Conservation (phyloP, 1,284 basidiomycete genomes). For the Austroboletus novae-zelandiae region DNA sequence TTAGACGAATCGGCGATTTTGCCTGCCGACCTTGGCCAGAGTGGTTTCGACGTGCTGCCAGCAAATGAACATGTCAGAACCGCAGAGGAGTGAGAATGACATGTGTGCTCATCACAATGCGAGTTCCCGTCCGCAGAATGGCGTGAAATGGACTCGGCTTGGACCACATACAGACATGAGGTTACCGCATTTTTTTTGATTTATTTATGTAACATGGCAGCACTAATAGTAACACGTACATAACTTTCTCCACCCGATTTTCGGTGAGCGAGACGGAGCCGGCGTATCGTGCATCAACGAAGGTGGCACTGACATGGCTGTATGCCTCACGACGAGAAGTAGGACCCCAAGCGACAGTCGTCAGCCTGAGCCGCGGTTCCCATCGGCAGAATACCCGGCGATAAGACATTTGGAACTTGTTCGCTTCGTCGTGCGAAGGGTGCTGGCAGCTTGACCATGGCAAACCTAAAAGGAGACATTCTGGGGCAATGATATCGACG, state of each 20-base stretch:
- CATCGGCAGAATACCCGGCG: constrained; percentile 18
- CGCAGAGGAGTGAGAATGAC: constrained; percentile 9
- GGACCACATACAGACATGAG: background rate
- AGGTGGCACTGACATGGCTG: too few relatives aligned
- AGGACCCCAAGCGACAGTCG: background rate
- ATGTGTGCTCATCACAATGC: background rate
- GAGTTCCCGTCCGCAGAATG: background rate
- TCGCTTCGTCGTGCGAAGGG: background rate
- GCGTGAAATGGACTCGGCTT: background rate
- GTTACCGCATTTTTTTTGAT: background rate
- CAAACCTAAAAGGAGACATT: too few relatives aligned
- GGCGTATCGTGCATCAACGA: background rate
- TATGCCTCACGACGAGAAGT: background rate
- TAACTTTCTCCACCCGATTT: background rate
- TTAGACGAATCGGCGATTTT: constrained; percentile 73
- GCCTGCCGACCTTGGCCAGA: constrained; percentile 69
- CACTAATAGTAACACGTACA: background rate
- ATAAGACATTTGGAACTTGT: background rate
- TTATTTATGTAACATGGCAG: background rate
- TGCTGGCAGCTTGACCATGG: too few relatives aligned
- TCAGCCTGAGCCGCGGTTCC: background rate
- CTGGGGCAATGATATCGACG: too few relatives aligned
- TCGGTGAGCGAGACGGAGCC: constrained; percentile 17
- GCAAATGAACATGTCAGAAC: constrained; percentile 42
- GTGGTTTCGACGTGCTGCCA: constrained; percentile 71